Conservation (phyloP, 2,329 filamentous ascomycete genomes). For the Calonectria pseudoturangicola region DNA sequence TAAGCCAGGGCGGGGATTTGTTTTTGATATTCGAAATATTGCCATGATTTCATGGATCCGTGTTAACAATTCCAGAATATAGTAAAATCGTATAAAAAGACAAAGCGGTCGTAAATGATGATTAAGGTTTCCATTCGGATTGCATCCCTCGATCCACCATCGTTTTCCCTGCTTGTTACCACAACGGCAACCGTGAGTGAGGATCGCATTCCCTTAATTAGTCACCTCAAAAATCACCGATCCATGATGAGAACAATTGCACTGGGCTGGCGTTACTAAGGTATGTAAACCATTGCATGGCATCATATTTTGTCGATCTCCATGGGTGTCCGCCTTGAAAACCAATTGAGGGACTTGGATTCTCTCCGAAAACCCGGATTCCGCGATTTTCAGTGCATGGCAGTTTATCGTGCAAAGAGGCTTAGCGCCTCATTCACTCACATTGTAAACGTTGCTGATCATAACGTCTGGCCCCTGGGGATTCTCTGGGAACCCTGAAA, state of each 20-base stretch:
- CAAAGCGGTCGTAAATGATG: no score
- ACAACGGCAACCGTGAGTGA: not conserved
- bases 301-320: constrained; percentile 10
- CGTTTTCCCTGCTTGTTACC: not conserved
- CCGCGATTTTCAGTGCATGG: not conserved
- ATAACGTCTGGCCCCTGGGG: not conserved
- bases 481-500: not conserved
- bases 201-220: constrained; percentile 3
- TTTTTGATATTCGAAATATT: not conserved
- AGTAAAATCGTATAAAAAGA: no score
- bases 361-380: not conserved
- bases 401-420: not conserved
- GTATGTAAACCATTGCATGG: not conserved
- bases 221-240: not conserved
- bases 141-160: not conserved
- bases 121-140: no score
- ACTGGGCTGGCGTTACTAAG: not conserved
- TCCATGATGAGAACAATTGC: no score
- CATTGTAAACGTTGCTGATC: constrained; percentile 10
- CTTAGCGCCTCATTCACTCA: no score
- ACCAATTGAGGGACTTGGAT: not conserved
- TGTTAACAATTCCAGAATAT: not conserved
- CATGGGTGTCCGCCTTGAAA: no score
- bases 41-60: not conserved
- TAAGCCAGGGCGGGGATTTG: not conserved